phyloP scores from a whole-genome alignment of 2,329 filamentous ascomycete species.

The Beauveria varroae region DNA sequence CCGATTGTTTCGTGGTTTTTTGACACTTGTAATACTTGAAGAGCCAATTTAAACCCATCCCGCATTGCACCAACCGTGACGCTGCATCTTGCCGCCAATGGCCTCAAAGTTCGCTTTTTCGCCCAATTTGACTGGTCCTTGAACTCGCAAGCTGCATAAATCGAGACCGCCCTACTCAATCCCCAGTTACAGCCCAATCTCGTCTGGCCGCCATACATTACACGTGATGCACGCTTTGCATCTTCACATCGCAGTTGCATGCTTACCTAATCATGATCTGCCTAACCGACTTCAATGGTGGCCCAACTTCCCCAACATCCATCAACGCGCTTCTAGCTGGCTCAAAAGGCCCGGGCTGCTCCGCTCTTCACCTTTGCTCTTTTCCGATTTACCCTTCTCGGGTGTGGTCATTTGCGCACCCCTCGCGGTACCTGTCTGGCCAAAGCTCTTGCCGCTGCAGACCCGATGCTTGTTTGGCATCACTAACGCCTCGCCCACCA shows the following conservation, averaged over 20 bases:
- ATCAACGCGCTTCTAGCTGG: slow-evolving; percentile 4
- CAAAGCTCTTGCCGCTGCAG: not conserved
- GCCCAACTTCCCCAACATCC: slow-evolving; percentile 11
- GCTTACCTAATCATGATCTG: slow-evolving; percentile 10
- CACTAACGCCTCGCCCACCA: not conserved
- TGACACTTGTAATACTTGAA: not conserved
- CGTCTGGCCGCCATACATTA: slow-evolving; percentile 9
- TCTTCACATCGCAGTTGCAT: not conserved
- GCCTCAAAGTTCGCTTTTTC: not conserved
- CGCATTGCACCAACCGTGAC: not conserved
- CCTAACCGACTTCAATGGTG: slow-evolving; percentile 8
- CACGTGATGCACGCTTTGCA: slow-evolving; percentile 6
- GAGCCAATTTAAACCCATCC: not conserved
- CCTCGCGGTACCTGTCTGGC: slow-evolving; percentile 3
- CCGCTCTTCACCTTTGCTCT: not conserved
- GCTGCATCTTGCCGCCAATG: not conserved
- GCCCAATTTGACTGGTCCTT: not conserved
- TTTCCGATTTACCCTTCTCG: slow-evolving; percentile 1
- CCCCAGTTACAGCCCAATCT: slow-evolving; percentile 6
- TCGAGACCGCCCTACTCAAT: not conserved
- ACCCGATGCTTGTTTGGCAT: not conserved
- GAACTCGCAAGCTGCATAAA: not conserved
- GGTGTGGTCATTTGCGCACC: slow-evolving; percentile 5
- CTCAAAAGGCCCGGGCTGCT: not conserved
- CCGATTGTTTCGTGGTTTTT: not conserved